Evolutionary conservation across 208 protist genomes (phyloP), one percentile per base, ranked within the genome.

Genomic region (Wallacemonas sp.): DNA sequence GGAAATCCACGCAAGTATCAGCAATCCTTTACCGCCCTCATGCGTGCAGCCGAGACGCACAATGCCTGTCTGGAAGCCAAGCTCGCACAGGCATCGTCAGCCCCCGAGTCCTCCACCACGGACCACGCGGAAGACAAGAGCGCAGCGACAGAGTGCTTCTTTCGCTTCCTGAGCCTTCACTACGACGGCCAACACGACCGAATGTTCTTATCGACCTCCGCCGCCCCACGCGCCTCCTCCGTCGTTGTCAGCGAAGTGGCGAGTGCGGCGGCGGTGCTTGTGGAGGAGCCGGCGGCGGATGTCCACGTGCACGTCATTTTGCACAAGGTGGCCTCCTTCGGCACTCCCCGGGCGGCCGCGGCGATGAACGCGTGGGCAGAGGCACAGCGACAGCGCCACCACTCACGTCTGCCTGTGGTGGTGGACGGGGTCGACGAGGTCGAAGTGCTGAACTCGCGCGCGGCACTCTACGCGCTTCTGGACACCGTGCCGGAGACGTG

Each of bases 321-420:
- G 5, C 89, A 95, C 71, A 95, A 95, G 68, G 74, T 91, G 20
- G 76, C 80, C 39, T 86, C 86, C 46, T 85, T 90, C 23, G 83
- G 76, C 28, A 57, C 63, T 12, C 66, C 70, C 41, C 61, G 57
- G 1, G 84, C 83, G 16, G 72, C 68, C 7, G 52, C 29, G 0
- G 84, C 84, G n/a, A 61, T 95, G 23, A 16, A 67, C 32, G 33
- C 45, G 32, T 95, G 86, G 84, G 61, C 32, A 20, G 48, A 45
- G 11, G 65, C 65, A 1, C 59, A 59, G 48, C 73, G 70, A 1
- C 61, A 31, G 7, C 54, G 36, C 14, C 32, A 63, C 14, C 23
- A 54, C 3, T 57, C 65, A 5, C 49, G 73, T 1, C 80, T 70
- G 22, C 66, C 91, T 22, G 63, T 92, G 23, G 41, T 95, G 22